phyloP scores from a whole-genome alignment of 2,329 filamentous ascomycete species.

The Trichoderma polysporum region DNA sequence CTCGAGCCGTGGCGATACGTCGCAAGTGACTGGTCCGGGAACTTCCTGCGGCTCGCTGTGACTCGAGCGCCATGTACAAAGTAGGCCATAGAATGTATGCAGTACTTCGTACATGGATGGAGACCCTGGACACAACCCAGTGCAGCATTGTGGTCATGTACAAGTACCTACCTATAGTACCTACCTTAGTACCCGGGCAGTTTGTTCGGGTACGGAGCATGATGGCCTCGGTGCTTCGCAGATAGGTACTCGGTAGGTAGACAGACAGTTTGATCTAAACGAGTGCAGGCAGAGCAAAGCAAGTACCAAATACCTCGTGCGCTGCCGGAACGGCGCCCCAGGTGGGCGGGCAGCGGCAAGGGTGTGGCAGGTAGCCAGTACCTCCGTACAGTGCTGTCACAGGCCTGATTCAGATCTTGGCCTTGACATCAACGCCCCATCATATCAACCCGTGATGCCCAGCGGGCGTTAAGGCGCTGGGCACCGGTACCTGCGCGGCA shows the following conservation, averaged over 20 bases:
- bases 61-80: too few relatives aligned
- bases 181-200: too few relatives aligned
- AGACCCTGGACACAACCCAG: too few relatives aligned
- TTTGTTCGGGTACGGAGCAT: too few relatives aligned
- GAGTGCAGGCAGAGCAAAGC: background rate
- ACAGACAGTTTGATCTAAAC: too few relatives aligned
- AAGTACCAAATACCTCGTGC: background rate
- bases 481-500: constrained; percentile 16
- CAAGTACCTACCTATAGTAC: too few relatives aligned
- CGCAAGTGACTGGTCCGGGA: background rate
- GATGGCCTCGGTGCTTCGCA: too few relatives aligned
- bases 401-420: constrained; percentile 15
- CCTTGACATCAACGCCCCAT: constrained; percentile 1
- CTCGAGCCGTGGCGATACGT: background rate
- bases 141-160: too few relatives aligned
- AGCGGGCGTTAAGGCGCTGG: constrained; percentile 3
- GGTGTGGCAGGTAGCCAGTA: background rate
- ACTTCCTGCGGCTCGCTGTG: background rate
- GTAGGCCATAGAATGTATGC: too few relatives aligned
- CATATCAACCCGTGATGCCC: constrained; percentile 8
- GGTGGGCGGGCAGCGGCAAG: background rate
- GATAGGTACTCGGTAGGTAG: background rate
- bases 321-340: background rate
- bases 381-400: constrained; percentile 13
- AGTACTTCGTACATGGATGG: too few relatives aligned